Evolutionary conservation across 2,329 filamentous ascomycete species (phyloP), one percentile per base, ranked within the genome.

Genomic region (Beauveria asiatica): DNA sequence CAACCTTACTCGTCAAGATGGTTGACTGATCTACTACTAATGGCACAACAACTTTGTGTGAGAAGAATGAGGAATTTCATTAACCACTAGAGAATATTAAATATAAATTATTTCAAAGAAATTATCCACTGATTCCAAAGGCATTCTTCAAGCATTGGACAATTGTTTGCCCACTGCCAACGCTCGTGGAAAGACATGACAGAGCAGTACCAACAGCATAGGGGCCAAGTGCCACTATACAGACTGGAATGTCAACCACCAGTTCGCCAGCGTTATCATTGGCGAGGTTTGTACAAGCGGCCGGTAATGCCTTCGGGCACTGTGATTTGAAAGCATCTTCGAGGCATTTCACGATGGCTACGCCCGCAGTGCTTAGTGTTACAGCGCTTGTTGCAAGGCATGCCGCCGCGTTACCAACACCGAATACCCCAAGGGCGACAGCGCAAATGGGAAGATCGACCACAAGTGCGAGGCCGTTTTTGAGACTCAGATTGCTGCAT

Each of bases 191-290:
- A 23, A 60, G 30, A 23, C 58, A 60, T 5, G 23, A 25, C 21
- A 55, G 44, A 10, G 51, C 58, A 45, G 33, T 19, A 25, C 58
- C 58, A 8, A 39, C 42, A 13, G 58, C 58, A 19, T 55, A 60
- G 1, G 58, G 58, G 5, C 58, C 58, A 5, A 60, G 44, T 9
- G 50, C 50, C 16, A 25, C 52, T n/a, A 13, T 37, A 21, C 58
- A 60, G 3, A 59, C 9, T 6, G 56, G 56, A 19, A 59, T 44
- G 16, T 59, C 56, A 2, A 45, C 48, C 1, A 25, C 48, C 25
- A 59, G 56, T 7, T 59, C 21, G 7, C 39, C 9, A 23, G 17
- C 3, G 10, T 42, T 11, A 19, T 52, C 48, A 3, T 27, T 59
- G 2, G 41, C 21, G 3, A 59, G 37, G 3, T 52, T 51, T 5